phyloP scores from a whole-genome alignment of 169 alveolate species.

The Eimeria zaria region DNA sequence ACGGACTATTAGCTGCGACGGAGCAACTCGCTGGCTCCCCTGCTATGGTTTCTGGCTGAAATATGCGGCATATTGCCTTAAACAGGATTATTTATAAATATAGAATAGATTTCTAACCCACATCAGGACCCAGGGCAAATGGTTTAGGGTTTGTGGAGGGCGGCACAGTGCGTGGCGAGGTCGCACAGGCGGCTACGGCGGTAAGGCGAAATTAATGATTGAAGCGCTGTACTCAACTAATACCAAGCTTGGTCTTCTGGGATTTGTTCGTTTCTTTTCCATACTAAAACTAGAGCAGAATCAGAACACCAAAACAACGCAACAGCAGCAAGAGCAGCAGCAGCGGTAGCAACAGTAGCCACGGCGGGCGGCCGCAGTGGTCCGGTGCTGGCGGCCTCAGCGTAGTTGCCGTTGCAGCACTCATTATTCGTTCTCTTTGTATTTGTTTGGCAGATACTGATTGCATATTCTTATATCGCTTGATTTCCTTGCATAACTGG shows the following conservation, averaged over 20 bases:
- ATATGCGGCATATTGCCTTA: neutral
- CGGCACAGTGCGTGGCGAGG: neutral
- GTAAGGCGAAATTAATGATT: neutral
- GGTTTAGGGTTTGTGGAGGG: neutral
- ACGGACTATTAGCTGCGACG: neutral
- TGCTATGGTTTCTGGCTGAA: constrained; percentile 2
- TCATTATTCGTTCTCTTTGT: neutral
- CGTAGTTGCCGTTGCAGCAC: neutral
- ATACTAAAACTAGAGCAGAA: neutral
- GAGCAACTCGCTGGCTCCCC: neutral
- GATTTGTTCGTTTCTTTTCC: neutral
- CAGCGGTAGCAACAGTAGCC: constrained; percentile 5
- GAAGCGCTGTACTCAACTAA: neutral
- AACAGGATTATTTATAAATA: neutral
- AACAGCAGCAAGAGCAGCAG: constrained; percentile 17
- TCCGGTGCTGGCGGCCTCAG: constrained; percentile 79
- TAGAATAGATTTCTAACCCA: neutral
- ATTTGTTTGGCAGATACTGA: neutral
- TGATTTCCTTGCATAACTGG: constrained; percentile 20
- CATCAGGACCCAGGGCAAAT: neutral
- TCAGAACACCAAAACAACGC: neutral
- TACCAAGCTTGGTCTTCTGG: neutral
- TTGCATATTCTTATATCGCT: constrained; percentile 34
- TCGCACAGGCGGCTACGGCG: neutral
- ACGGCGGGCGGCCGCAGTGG: constrained; percentile 78